Evolutionary conservation across 352 stramenopile species (phyloP).

Genomic region (Globisporangium emineosum): DNA sequence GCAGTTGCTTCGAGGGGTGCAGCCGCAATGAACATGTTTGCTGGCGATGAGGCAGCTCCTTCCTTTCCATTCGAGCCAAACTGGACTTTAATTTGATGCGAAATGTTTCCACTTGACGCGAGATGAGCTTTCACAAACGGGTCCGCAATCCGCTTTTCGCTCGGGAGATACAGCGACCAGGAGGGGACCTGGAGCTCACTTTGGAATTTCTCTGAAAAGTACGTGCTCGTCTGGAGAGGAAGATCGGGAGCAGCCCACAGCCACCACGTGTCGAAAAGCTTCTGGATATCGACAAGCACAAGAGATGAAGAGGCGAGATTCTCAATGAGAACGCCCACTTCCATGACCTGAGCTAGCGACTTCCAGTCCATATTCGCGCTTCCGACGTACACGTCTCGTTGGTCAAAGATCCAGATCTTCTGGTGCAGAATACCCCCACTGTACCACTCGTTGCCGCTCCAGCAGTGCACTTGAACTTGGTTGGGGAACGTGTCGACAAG

Average conservation of each 20-base stretch:
- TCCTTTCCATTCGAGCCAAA: constrained; percentile 14
- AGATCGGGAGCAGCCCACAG: constrained; percentile 41
- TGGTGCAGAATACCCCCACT: constrained; percentile 79
- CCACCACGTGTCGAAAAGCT: constrained; percentile 77
- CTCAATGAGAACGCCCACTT: constrained; percentile 69
- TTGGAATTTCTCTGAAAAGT: constrained; percentile 63
- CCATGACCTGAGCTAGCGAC: constrained; percentile 80
- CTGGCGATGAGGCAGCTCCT: neutral
- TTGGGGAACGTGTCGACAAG: constrained; percentile 29
- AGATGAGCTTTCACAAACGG: constrained; percentile 53
- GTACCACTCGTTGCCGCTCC: constrained; percentile 70
- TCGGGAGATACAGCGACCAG: constrained; percentile 56
- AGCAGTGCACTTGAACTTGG: constrained; percentile 49
- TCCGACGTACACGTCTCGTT: constrained; percentile 61
- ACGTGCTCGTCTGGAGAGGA: constrained; percentile 29
- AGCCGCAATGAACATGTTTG: constrained; percentile 60
- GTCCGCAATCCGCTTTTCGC: constrained; percentile 27
- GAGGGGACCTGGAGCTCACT: constrained; percentile 47
- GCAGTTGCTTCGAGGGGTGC: constrained; percentile 59
- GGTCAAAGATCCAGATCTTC: constrained; percentile 79
- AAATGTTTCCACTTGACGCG: constrained; percentile 43
- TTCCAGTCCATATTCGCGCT: constrained; percentile 89
- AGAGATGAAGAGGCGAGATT: constrained; percentile 29
- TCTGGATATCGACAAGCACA: constrained; percentile 52
- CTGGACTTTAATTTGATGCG: constrained; percentile 39